Percentiles rank a stretch among this genome's conserved stretches.
Evolutionary conservation across 129 eudicot genomes (phyloP).

Genomic region (Escallonia herrerae): DNA sequence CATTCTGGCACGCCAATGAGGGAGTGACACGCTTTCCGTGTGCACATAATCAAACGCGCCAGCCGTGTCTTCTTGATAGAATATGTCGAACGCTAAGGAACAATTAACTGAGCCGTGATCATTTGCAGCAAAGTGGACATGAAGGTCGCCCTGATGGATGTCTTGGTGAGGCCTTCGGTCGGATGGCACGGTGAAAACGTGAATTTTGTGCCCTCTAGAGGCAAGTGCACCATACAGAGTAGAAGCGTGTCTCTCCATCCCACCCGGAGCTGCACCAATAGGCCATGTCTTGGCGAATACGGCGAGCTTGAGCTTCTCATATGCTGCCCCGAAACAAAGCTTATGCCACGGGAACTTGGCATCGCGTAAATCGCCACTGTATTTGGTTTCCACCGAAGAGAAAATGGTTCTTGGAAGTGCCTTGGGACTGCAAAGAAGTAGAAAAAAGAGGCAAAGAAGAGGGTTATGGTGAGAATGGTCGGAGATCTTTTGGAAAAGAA

Average conservation of each 20-base stretch:
- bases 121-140: conserved; percentile 20
- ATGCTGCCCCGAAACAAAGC: conserved; percentile 19
- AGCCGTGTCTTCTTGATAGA: conserved; percentile 3
- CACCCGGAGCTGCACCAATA: conserved; percentile 27
- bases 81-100: conserved; percentile 17
- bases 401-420: not conserved
- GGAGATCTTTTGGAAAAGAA: conserved; percentile 12
- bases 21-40: conserved; percentile 28
- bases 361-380: conserved; percentile 21
- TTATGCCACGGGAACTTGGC: conserved; percentile 28
- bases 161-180: conserved; percentile 11
- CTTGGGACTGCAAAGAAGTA: conserved; percentile 11
- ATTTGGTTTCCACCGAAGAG: not conserved
- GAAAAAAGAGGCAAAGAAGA: conserved; percentile 9
- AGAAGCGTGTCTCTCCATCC: conserved; percentile 33
- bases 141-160: conserved; percentile 12
- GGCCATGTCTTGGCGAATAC: conserved; percentile 34
- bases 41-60: conserved; percentile 21
- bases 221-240: conserved; percentile 25
- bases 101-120: conserved; percentile 14
- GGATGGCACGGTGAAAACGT: conserved; percentile 32
- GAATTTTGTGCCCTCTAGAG: conserved; percentile 26
- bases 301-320: conserved; percentile 24
- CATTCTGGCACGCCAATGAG: conserved; percentile 18
- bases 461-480: conserved; percentile 10